These are phyloP conservation scores for Solanum habrochaites DNA, from an alignment of 257 asterid genomes.

Conservation along the genomic window DNA sequence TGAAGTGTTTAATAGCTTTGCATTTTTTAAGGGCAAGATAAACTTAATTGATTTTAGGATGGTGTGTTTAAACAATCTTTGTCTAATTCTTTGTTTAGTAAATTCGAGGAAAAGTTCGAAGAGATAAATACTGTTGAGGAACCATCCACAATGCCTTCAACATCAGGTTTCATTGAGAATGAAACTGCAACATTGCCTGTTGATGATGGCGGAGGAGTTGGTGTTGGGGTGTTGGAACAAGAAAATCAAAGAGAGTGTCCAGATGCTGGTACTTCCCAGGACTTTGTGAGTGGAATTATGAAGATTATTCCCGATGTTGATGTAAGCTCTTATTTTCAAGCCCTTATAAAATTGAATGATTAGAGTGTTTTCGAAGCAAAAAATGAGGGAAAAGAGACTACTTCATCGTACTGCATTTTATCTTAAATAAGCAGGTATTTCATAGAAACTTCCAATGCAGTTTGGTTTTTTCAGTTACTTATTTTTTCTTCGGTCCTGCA, in stretches of 20 bases:
- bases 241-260: slow-evolving; percentile 42
- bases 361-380: background rate
- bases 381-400: background rate
- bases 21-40: background rate
- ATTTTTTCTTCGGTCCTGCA: slow-evolving; percentile 14
- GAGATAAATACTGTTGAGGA: slow-evolving; percentile 46
- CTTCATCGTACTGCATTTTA: background rate
- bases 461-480: background rate
- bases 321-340: slow-evolving; percentile 38
- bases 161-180: slow-evolving; percentile 33
- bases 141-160: slow-evolving; percentile 42
- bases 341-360: background rate
- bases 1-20: background rate
- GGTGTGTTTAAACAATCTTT: background rate
- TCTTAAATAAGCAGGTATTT: background rate
- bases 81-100: slow-evolving; percentile 23
- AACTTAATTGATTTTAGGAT: background rate
- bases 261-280: slow-evolving; percentile 55
- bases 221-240: slow-evolving; percentile 20
- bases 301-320: slow-evolving; percentile 79
- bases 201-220: slow-evolving; percentile 37
- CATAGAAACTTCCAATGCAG: background rate
- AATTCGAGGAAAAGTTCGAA: slow-evolving; percentile 69
- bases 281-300: slow-evolving; percentile 62
- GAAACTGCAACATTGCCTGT: slow-evolving; percentile 19